Base-by-base conservation (phyloP, 2,329 filamentous ascomycete species). In the Alternaria arborescens region DNA sequence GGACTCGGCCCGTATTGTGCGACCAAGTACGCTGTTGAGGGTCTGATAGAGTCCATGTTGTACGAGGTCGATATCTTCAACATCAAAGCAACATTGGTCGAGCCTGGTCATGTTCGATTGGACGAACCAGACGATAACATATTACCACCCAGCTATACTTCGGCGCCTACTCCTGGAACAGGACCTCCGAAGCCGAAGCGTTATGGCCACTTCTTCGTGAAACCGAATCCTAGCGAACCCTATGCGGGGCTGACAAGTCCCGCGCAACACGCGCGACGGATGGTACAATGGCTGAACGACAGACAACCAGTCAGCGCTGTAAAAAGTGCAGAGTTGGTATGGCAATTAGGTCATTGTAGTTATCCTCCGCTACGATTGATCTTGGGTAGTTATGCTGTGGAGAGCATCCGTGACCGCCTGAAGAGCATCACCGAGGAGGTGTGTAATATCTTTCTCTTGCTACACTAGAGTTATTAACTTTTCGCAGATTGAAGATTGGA, bases 11-110 rank as follows among this genome's bases (percentile, higher is more conserved):
- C 94, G 0, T 98, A 97, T 75, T 98, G 94, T 78, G 95, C 95
- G 1, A 97, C 93, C 16, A 99, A 98, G 78, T 98, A 97, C 79
- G 95, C 95, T 0, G 93, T 97, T 4, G 95, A 99, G 76, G 95
- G 94, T 0, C 83, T 99, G 55, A 93, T 98, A 69, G 95, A 99
- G 79, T 94, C 92, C 16, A 94, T 99, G 91, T 85, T 97, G 16
- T 98, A 98, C 79, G 95, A 99, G 77, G 90, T 97, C 38, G 94
- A 97, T 66, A 82, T 84, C 0, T 97, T 97, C 80, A 94, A 95
- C 75, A 91, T 98, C 78, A 97, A 96, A 79, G 92, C 92, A 0
- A 97, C 94, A 2, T 85, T 99, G 6, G 94, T 98, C 0, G 93
- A 97, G 73, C 94, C 94, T 1, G 94, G 94, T 0, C 87, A 97